These are phyloP conservation scores for Trametes villosa DNA, from an alignment of 768 basidiomycete species.

Conservation along the genomic window DNA sequence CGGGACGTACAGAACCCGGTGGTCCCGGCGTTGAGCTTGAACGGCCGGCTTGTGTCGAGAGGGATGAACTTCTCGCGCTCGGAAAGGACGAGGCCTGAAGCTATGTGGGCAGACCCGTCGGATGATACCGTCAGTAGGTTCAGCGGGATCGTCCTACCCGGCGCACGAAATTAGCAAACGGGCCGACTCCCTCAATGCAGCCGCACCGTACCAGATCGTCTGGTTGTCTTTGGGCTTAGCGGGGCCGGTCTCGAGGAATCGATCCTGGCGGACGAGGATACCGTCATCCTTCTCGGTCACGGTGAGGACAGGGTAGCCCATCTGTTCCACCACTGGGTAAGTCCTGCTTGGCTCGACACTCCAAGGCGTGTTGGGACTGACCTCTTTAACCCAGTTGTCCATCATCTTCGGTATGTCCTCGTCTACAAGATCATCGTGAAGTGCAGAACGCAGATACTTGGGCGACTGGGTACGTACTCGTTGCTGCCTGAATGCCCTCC, in stretches of 20 bases:
- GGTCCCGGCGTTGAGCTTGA: conserved; percentile 91
- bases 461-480: conserved; percentile 43
- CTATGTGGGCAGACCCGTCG: conserved; percentile 58
- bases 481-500: conserved; percentile 80
- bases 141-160: conserved; percentile 77
- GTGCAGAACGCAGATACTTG: too few species aligned
- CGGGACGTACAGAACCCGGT: conserved; percentile 79
- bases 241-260: conserved; percentile 89
- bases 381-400: conserved; percentile 91
- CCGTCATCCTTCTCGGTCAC: conserved; percentile 77
- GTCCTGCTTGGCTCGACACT: background rate
- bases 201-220: conserved; percentile 69
- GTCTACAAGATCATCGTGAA: conserved; percentile 38
- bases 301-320: conserved; percentile 89
- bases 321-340: conserved; percentile 33
- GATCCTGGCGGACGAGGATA: conserved; percentile 83
- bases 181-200: background rate
- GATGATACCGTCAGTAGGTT: conserved; percentile 65
- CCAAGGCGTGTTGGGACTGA: conserved; percentile 26
- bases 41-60: conserved; percentile 75
- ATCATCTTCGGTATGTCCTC: conserved; percentile 79
- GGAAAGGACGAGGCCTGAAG: conserved; percentile 66
- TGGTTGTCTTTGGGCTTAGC: conserved; percentile 82
- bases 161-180: background rate
- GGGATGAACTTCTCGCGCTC: conserved; percentile 69